Percentiles rank a stretch among this genome's conserved stretches.
phyloP scores from a whole-genome alignment of 176 grass and related monocot species.

The Lolium rigidum region DNA sequence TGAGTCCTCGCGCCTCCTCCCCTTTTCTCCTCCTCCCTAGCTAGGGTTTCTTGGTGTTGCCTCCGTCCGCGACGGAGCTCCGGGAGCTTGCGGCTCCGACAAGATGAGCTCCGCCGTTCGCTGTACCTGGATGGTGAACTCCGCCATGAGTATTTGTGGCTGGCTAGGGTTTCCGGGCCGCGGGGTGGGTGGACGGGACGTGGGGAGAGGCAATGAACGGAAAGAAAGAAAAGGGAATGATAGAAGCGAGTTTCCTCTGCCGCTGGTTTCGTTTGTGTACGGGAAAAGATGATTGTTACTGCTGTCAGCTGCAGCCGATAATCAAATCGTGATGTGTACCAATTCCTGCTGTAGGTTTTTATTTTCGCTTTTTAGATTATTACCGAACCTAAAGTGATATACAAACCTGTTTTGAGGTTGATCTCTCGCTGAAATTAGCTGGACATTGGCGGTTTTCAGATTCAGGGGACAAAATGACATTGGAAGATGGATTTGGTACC shows the following conservation, averaged over 20 bases:
- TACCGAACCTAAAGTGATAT: not conserved
- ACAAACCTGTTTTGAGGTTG: not conserved
- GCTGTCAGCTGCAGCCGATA: too few relatives aligned
- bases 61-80: too few relatives aligned
- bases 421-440: slow-evolving; percentile 30
- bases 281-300: too few relatives aligned
- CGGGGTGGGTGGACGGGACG: slow-evolving; percentile 34
- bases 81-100: too few relatives aligned
- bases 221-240: not conserved
- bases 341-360: not conserved
- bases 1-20: too few relatives aligned
- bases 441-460: not conserved
- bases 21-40: too few relatives aligned
- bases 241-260: too few relatives aligned
- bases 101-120: too few relatives aligned
- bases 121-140: too few relatives aligned
- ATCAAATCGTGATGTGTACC: not conserved
- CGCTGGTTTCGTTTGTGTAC: too few relatives aligned
- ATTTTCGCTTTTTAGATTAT: not conserved
- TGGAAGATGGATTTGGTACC: not conserved
- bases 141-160: not conserved
- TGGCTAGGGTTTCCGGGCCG: slow-evolving; percentile 38
- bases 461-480: not conserved
- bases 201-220: not conserved
- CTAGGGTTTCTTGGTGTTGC: too few relatives aligned